Evolutionary conservation across 1,139 yeast species (phyloP).

Genomic region (Debaryomyces fabryi): DNA sequence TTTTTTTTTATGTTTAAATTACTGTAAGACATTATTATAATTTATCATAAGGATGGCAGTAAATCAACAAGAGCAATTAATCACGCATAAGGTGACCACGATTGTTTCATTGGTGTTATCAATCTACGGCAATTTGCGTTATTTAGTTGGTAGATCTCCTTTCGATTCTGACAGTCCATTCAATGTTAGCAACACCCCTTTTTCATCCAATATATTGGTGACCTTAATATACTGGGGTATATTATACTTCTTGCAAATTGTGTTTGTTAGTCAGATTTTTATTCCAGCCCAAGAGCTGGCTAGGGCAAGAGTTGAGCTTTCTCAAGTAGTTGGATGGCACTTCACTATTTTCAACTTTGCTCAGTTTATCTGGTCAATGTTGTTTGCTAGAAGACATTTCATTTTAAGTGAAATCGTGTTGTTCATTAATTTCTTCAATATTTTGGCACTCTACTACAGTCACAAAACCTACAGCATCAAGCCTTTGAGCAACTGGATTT

Average conservation of each 20-base stretch:
- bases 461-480: conserved; percentile 63
- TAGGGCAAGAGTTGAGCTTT: conserved; percentile 23
- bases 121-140: conserved; percentile 54
- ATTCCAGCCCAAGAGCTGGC: conserved; percentile 37
- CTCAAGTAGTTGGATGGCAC: conserved; percentile 56
- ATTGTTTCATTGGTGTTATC: conserved; percentile 55
- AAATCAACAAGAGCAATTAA: conserved; percentile 12
- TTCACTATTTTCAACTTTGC: conserved; percentile 62
- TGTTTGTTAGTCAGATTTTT: conserved; percentile 56
- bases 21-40: neutral
- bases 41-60: conserved; percentile 7
- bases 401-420: conserved; percentile 60
- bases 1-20: neutral
- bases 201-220: conserved; percentile 60
- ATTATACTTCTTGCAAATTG: conserved; percentile 53
- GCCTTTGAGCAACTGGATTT: conserved; percentile 54
- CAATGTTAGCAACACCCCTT: conserved; percentile 60
- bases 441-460: conserved; percentile 56
- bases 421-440: conserved; percentile 57
- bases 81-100: conserved; percentile 47
- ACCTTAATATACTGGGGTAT: conserved; percentile 61
- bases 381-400: conserved; percentile 59
- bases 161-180: conserved; percentile 48
- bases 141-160: conserved; percentile 53
- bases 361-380: conserved; percentile 61